Evolutionary conservation across 2,329 filamentous ascomycete genomes (phyloP), one percentile per base, ranked within the genome.

Genomic region (Lasiodiplodia citricola): DNA sequence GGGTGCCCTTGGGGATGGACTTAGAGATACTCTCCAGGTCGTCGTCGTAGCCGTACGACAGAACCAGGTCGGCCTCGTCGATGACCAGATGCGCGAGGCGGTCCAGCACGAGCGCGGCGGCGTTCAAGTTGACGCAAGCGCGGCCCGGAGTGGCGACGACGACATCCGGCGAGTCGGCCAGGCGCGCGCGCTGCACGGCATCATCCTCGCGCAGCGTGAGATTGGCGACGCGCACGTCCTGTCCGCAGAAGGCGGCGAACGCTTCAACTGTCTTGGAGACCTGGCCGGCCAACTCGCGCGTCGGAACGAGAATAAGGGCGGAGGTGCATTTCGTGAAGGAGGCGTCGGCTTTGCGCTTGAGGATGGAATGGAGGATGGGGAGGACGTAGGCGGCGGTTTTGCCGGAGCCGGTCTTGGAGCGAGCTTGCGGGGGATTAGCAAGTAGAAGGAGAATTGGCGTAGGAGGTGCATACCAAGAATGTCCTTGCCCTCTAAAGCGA

Each of bases 341-440:
- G 66, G 83, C 82, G 83, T 89, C 88, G 74, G 87, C 81, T 81
- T 97, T 97, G 72, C 88, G 88, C 77, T 91, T 92, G 68, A 99
- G 83, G 70, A 97, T 92, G 44, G 88, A 87, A 73, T 97, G 92
- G 18, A 99, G 82, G n/a, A 97, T 87, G 1, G 96, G 96, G 52
- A 99, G 86, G 7, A 97, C 84, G 78, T 98, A 98, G 62, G 96
- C 95, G n/a, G 93, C 93, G 13, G 96, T 99, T 85, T 99, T 99
- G 73, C 96, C 96, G 4, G 94, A 97, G 14, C 96, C 96, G 5
- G 96, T 98, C 80, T 95, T 96, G 47, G 95, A 93, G 76, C 95
- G 94, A 67, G 94, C 94, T 86, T 70, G 31, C n/a, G 65, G 65
- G 2, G 16, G 28, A 62, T 75, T 65, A 76, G 72, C 18, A n/a